Percentiles rank a stretch among this genome's conserved stretches.
Evolutionary conservation across 202 grass and related monocot genomes (phyloP).

Genomic region (Zoysia matrella): DNA sequence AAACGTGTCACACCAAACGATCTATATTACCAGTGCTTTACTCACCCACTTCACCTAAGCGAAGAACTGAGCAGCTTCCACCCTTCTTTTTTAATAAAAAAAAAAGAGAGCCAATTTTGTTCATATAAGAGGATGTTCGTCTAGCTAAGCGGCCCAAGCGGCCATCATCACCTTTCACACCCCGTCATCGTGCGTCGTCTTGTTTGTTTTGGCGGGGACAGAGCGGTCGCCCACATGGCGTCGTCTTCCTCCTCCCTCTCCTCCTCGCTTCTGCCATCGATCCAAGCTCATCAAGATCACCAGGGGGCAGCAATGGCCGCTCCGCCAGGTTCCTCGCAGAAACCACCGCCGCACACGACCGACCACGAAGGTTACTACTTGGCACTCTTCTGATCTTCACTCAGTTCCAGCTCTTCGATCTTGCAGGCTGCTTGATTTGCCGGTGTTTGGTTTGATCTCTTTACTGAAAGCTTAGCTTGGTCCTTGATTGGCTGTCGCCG

Average conservation of each 20-base stretch:
- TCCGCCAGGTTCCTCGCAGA: neutral
- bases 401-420: neutral
- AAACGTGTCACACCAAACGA: neutral
- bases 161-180: slow-evolving; percentile 9
- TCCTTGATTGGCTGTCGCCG: slow-evolving; percentile 19
- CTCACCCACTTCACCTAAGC: neutral
- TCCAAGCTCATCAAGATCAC: slow-evolving; percentile 2
- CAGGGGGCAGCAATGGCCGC: slow-evolving; percentile 10
- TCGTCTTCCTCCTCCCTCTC: neutral
- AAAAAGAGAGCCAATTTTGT: neutral
- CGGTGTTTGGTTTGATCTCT: slow-evolving; percentile 9
- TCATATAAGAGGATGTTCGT: neutral
- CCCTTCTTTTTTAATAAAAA: neutral
- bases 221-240: neutral
- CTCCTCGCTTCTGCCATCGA: slow-evolving; percentile 3
- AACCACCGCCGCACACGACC: neutral
- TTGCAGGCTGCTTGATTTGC: neutral
- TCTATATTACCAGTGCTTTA: no score
- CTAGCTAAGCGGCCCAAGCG: neutral
- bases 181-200: neutral
- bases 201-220: slow-evolving; percentile 20
- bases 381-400: neutral
- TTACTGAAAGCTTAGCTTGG: neutral
- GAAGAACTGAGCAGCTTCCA: neutral
- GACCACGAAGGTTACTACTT: slow-evolving; percentile 48